These are phyloP conservation scores for Helenozyma rhizophorensis DNA, from an alignment of 805 yeast genomes.

Conservation along the genomic window DNA sequence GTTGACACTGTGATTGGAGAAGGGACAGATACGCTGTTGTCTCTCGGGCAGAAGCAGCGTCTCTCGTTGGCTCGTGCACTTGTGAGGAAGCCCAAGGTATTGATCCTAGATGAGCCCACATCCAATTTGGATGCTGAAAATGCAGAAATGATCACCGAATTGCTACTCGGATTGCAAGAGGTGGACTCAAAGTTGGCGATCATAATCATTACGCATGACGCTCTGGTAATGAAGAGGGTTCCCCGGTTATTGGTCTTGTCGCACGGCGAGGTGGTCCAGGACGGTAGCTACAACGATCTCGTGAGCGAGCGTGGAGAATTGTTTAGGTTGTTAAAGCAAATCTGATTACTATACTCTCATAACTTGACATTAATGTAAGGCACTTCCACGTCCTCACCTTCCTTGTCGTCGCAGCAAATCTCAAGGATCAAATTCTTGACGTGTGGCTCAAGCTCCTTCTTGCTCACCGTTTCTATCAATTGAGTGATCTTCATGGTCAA, in stretches of 20 bases:
- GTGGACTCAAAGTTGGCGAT: constrained; percentile 31
- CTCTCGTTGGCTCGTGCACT: constrained; percentile 81
- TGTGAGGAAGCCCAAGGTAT: constrained; percentile 55
- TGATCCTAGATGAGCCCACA: constrained; percentile 87
- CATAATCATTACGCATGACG: constrained; percentile 70
- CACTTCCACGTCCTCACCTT: constrained; percentile 94
- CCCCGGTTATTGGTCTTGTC: constrained; percentile 47
- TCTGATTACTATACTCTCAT: constrained; percentile 7
- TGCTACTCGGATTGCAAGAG: constrained; percentile 14
- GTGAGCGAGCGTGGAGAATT: constrained; percentile 22
- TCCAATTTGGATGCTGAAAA: constrained; percentile 76
- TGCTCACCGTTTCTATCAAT: constrained; percentile 78
- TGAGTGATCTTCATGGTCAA: constrained; percentile 62
- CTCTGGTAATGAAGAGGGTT: constrained; percentile 58
- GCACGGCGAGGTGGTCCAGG: constrained; percentile 45
- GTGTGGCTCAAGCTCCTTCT: constrained; percentile 72
- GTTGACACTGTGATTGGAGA: constrained; percentile 58
- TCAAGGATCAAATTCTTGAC: constrained; percentile 79
- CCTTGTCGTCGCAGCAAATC: constrained; percentile 85
- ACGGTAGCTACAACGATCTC: constrained; percentile 36
- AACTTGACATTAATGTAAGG: constrained; percentile 71
- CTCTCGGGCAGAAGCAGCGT: constrained; percentile 92
- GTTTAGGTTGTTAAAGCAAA: constrained; percentile 5
- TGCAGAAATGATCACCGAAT: constrained; percentile 39
- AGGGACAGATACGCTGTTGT: constrained; percentile 43